These are phyloP conservation scores for Pterocarpus santalinus DNA, from an alignment of 306 rosid species.

Conservation along the genomic window DNA sequence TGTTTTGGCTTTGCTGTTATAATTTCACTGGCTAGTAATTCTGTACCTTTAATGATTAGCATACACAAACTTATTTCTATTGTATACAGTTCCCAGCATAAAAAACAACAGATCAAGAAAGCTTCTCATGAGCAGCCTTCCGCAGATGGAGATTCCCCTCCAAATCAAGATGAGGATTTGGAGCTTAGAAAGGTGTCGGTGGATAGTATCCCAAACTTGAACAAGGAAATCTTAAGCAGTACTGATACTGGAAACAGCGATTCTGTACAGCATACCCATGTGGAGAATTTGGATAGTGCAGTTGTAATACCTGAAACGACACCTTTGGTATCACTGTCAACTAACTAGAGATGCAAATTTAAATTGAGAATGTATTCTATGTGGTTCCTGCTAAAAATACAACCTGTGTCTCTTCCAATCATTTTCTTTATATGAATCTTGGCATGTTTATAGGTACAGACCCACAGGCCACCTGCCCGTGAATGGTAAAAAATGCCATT, in stretches of 20 bases:
- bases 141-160: constrained; percentile 52
- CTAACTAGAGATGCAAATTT: constrained; percentile 5
- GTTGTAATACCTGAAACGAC: constrained; percentile 46
- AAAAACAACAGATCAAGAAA: constrained; percentile 70
- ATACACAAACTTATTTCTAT: constrained; percentile 13
- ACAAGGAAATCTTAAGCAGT: constrained; percentile 48
- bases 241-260: constrained; percentile 41
- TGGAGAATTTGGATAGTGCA: constrained; percentile 44
- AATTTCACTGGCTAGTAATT: constrained; percentile 13
- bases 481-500: not conserved
- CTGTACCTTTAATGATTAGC: not conserved
- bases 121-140: constrained; percentile 56
- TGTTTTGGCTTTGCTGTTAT: not conserved
- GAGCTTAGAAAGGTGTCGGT: constrained; percentile 49
- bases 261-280: constrained; percentile 35
- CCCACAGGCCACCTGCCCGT: not conserved
- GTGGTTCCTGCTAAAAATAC: not conserved
- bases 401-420: not conserved
- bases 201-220: constrained; percentile 45
- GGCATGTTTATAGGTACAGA: constrained; percentile 12
- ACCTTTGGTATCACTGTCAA: constrained; percentile 58
- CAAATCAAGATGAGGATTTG: constrained; percentile 57
- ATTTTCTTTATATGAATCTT: constrained; percentile 6
- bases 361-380: constrained; percentile 10
- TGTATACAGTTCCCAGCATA: constrained; percentile 66